phyloP scores from a whole-genome alignment of 176 grass and related monocot species.

The Puya raimondii region DNA sequence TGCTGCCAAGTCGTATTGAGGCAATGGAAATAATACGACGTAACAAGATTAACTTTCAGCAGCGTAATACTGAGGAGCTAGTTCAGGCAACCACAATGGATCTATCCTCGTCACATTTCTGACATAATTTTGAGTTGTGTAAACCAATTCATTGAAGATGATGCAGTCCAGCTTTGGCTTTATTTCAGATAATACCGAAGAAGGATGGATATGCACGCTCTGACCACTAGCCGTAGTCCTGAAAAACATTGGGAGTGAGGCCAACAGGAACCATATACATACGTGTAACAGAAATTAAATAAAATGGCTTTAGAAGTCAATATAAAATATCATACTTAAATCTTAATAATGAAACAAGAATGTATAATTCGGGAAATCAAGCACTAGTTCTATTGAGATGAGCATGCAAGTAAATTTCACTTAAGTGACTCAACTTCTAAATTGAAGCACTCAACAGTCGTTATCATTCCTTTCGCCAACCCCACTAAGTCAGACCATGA shows the following conservation, averaged over 20 bases:
- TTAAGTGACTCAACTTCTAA: no score
- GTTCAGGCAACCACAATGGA: conserved; percentile 76
- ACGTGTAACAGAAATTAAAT: no score
- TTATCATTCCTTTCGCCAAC: no score
- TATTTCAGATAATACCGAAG: conserved; percentile 61
- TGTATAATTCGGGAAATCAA: not conserved
- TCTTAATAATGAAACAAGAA: not conserved
- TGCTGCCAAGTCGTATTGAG: no score
- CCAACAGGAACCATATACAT: not conserved
- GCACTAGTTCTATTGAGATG: no score
- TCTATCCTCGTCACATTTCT: conserved; percentile 71
- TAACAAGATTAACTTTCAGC: conserved; percentile 29
- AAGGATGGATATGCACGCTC: conserved; percentile 80
- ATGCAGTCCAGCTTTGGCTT: conserved; percentile 72
- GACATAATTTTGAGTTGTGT: conserved; percentile 66
- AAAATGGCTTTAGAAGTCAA: no score
- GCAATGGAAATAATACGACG: no score
- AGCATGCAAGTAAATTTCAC: no score
- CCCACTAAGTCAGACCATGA: no score
- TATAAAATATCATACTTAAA: no score
- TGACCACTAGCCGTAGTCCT: conserved; percentile 64
- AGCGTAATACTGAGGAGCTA: conserved; percentile 79
- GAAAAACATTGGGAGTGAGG: not conserved
- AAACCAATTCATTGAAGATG: conserved; percentile 73
- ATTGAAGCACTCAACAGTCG: no score